Evolutionary conservation across 768 basidiomycete species (phyloP).

Genomic region (Russula ochroleuca): DNA sequence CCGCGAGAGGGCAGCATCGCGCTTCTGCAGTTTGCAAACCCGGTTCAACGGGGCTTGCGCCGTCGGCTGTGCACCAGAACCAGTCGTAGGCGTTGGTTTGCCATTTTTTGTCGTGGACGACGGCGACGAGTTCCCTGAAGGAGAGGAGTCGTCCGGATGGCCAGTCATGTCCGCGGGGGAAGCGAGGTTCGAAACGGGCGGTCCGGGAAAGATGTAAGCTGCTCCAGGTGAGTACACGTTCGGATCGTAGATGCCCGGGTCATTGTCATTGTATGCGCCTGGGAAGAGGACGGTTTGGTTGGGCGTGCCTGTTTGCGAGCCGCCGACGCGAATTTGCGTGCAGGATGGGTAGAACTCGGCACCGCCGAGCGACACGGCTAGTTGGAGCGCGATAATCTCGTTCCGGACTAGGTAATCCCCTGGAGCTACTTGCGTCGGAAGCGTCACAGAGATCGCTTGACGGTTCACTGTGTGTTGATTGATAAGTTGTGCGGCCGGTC

Average conservation of each 20-base stretch:
- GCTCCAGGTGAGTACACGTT: slow-evolving; percentile 29
- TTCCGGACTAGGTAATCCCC: slow-evolving; percentile 76
- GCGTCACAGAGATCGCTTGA: slow-evolving; percentile 30
- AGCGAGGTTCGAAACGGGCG: slow-evolving; percentile 26
- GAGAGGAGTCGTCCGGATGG: not conserved
- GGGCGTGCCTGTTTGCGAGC: slow-evolving; percentile 50
- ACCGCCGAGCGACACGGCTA: slow-evolving; percentile 50
- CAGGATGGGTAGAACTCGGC: slow-evolving; percentile 83
- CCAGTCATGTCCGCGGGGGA: slow-evolving; percentile 3
- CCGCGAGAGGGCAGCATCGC: not conserved
- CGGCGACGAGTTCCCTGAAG: not conserved
- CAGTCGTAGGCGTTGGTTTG: slow-evolving; percentile 6
- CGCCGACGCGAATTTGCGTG: slow-evolving; percentile 48
- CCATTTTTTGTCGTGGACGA: not conserved
- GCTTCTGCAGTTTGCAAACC: slow-evolving; percentile 9
- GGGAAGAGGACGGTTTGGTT: slow-evolving; percentile 61
- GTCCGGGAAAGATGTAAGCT: slow-evolving; percentile 21
- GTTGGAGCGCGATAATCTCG: slow-evolving; percentile 76
- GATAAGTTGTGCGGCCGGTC: not conserved
- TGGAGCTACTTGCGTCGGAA: slow-evolving; percentile 48
- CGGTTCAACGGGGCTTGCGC: not conserved
- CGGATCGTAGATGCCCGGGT: slow-evolving; percentile 64
- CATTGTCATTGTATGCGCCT: slow-evolving; percentile 64
- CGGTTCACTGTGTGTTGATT: slow-evolving; percentile 28
- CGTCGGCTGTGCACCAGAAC: not conserved